Percentiles rank a stretch among this genome's conserved stretches.
phyloP scores from a whole-genome alignment of 495 filamentous ascomycete genomes.

The Penicillium egyptiacum region DNA sequence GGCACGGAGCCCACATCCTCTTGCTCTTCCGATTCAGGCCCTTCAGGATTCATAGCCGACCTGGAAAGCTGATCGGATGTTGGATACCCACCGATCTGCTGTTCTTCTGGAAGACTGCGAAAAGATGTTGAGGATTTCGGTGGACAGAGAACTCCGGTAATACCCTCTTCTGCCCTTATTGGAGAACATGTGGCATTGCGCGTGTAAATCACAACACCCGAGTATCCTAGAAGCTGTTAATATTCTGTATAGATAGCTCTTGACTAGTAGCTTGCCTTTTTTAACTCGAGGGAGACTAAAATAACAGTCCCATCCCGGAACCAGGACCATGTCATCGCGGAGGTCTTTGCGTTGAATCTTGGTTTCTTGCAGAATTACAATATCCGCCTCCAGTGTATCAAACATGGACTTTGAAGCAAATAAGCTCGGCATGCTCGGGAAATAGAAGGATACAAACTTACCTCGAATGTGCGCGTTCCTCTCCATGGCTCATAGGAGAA shows the following conservation, averaged over 20 bases:
- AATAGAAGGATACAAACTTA: conserved; percentile 30
- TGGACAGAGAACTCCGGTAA: conserved; percentile 77
- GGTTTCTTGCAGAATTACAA: conserved; percentile 92
- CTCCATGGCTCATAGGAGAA: conserved; percentile 97
- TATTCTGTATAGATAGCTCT: neutral
- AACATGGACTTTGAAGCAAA: conserved; percentile 71
- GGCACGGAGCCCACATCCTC: neutral
- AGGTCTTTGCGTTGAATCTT: conserved; percentile 97
- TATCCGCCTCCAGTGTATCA: conserved; percentile 87
- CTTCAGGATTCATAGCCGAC: conserved; percentile 4
- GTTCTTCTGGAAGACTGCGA: conserved; percentile 70
- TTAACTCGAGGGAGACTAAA: conserved; percentile 91
- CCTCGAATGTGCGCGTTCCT: conserved; percentile 78
- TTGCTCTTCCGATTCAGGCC: conserved; percentile 10
- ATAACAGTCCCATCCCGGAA: conserved; percentile 95
- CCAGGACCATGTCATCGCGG: conserved; percentile 90
- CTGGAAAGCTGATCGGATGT: conserved; percentile 60
- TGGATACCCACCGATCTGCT: conserved; percentile 93
- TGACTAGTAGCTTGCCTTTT: conserved; percentile 58
- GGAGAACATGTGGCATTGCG: conserved; percentile 85
- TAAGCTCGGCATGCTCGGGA: neutral
- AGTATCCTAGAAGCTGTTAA: conserved; percentile 67
- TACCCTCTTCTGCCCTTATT: conserved; percentile 89
- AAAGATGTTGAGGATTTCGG: conserved; percentile 75
- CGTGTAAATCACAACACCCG: conserved; percentile 93